Conservation (phyloP, 768 basidiomycete species). For the Lactarius evosmus region DNA sequence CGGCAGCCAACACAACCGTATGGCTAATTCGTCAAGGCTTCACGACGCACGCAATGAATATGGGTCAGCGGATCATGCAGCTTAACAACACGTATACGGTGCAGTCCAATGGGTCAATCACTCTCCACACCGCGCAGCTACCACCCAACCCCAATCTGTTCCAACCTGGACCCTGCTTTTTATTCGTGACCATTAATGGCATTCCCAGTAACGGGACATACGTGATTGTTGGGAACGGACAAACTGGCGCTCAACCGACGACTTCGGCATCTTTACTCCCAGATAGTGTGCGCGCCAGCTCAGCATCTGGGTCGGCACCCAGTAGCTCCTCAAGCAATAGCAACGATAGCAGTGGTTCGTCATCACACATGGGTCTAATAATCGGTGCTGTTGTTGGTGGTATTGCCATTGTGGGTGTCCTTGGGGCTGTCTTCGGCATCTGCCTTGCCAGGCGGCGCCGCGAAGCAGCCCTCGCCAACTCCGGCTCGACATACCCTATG, state of each 20-base stretch:
- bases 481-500: slow-evolving; percentile 40
- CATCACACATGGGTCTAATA: slow-evolving; percentile 43
- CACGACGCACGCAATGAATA: slow-evolving; percentile 84
- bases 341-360: slow-evolving; percentile 28
- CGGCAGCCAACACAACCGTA: slow-evolving; percentile 71
- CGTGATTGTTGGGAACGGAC: slow-evolving; percentile 76
- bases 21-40: slow-evolving; percentile 81
- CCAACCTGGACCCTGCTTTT: slow-evolving; percentile 82
- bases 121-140: slow-evolving; percentile 74
- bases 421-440: slow-evolving; percentile 54
- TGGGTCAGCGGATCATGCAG: slow-evolving; percentile 79
- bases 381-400: slow-evolving; percentile 52
- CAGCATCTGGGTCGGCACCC: slow-evolving; percentile 39
- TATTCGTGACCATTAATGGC: slow-evolving; percentile 82
- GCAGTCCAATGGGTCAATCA: slow-evolving; percentile 70
- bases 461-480: slow-evolving; percentile 31
- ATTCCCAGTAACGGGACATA: slow-evolving; percentile 77
- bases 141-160: slow-evolving; percentile 84
- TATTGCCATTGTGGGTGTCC: slow-evolving; percentile 48
- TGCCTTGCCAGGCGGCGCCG: slow-evolving; percentile 51
- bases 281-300: slow-evolving; percentile 43
- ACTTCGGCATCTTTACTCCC: slow-evolving; percentile 47
- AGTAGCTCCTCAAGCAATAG: slow-evolving; percentile 30
- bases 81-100: slow-evolving; percentile 85
- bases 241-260: slow-evolving; percentile 68